Evolutionary conservation across 2,329 filamentous ascomycete genomes (phyloP), one percentile per base, ranked within the genome.

Genomic region (Cladophialophora exuberans): DNA sequence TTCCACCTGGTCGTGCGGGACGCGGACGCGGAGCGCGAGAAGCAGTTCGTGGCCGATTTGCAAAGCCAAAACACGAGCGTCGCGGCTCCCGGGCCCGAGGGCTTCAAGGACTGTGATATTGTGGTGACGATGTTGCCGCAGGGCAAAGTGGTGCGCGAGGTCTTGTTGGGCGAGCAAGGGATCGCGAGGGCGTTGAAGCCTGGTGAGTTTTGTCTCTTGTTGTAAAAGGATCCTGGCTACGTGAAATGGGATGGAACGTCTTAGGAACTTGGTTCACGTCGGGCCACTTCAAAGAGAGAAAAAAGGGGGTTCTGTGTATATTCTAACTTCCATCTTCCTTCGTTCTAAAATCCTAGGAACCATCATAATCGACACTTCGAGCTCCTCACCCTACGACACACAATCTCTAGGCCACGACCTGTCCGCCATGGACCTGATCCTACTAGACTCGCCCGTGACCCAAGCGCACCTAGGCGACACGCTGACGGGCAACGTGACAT

Each of bases 41-140:
- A 67, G 20, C 83, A 82, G 10, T 97, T 97, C 92, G 90, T n/a
- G n/a, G n/a, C 88, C 74, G 78, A 76, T n/a, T n/a, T n/a, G 23
- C 88, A 91, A 18, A 97, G 97, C 67, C 93, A 93, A 13, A 68
- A 69, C 52, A 69, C 68, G 6, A 66, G 60, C 2, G 63, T 64
- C 11, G 64, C 66, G 4, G 60, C 65, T 6, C 62, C 62, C 13
- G 52, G 55, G 11, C 9, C 35, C 4, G 60, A 65, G 28, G 65
- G 66, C 0, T 71, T 71, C 54, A 60, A 62, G 20, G 67, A 69
- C 23, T 67, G 65, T 54, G 67, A 70, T 48, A 60, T 70, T 4
- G 56, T 71, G 6, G 59, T 71, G 17, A 71, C 68, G 0, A 71
- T 71, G 69, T 62, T 71, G 1, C 69, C 68, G 0, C 65, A 71